These are phyloP conservation scores for Alternaria arborescens DNA, from an alignment of 2,329 filamentous ascomycete genomes.

Conservation along the genomic window DNA sequence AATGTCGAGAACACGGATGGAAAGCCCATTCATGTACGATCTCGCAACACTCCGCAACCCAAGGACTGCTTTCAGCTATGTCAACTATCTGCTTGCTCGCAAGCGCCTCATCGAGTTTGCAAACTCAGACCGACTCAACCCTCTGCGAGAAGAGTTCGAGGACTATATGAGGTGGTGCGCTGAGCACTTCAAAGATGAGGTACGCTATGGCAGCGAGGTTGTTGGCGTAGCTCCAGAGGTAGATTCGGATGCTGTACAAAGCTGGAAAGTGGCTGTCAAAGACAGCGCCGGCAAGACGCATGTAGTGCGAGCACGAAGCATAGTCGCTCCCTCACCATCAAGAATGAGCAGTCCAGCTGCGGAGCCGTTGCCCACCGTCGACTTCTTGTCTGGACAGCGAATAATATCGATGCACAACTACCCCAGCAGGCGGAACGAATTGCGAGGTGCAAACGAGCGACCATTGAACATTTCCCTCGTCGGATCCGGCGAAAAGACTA, in stretches of 20 bases:
- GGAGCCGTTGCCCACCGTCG: slow-evolving; percentile 32
- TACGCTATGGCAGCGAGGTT: slow-evolving; percentile 44
- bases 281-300: slow-evolving; percentile 36
- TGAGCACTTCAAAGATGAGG: slow-evolving; percentile 43
- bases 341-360: slow-evolving; percentile 22
- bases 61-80: slow-evolving; percentile 46
- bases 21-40: slow-evolving; percentile 47
- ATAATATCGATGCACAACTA: slow-evolving; percentile 48
- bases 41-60: slow-evolving; percentile 48
- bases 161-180: slow-evolving; percentile 51
- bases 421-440: slow-evolving; percentile 38
- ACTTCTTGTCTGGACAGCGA: slow-evolving; percentile 46
- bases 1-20: slow-evolving; percentile 46
- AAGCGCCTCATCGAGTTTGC: slow-evolving; percentile 47
- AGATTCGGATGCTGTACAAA: slow-evolving; percentile 25
- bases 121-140: slow-evolving; percentile 50
- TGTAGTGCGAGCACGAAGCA: slow-evolving; percentile 36
- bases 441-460: slow-evolving; percentile 39
- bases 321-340: slow-evolving; percentile 39
- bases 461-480: slow-evolving; percentile 43
- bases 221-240: slow-evolving; percentile 40
- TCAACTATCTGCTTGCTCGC: slow-evolving; percentile 44
- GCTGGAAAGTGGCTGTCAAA: slow-evolving; percentile 43
- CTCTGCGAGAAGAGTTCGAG: slow-evolving; percentile 50
- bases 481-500: slow-evolving; percentile 38